These are phyloP conservation scores for Cochlearia excelsa DNA, from an alignment of 345 rosid genomes.

Conservation along the genomic window DNA sequence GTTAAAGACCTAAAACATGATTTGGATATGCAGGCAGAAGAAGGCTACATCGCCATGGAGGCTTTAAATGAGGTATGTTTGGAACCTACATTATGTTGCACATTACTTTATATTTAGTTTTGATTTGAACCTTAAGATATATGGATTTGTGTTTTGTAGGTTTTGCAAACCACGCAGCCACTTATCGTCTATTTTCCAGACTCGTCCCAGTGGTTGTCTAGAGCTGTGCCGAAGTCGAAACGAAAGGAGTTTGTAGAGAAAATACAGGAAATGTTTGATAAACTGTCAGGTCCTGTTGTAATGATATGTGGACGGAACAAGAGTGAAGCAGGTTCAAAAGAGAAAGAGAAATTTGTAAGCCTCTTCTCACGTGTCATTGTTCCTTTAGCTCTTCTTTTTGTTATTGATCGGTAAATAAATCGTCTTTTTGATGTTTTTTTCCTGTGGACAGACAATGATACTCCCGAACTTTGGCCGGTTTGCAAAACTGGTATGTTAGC, in stretches of 20 bases:
- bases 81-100: conserved; percentile 9
- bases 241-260: conserved; percentile 65
- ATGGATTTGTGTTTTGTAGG: conserved; percentile 52
- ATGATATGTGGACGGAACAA: conserved; percentile 87
- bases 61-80: conserved; percentile 74
- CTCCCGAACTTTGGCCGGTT: conserved; percentile 86
- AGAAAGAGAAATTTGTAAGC: conserved; percentile 85
- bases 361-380: conserved; percentile 19
- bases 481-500: conserved; percentile 71
- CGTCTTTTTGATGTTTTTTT: neutral
- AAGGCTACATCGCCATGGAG: conserved; percentile 78
- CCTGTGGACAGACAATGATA: conserved; percentile 73
- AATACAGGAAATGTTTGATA: conserved; percentile 72
- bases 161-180: conserved; percentile 70
- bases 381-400: conserved; percentile 9
- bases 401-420: conserved; percentile 7
- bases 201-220: conserved; percentile 86
- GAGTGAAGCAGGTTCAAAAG: conserved; percentile 74
- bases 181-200: conserved; percentile 89
- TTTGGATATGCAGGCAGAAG: conserved; percentile 72
- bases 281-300: conserved; percentile 77
- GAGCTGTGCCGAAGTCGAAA: conserved; percentile 78
- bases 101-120: neutral
- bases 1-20: conserved; percentile 83
- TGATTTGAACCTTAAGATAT: conserved; percentile 7